Percentiles rank a stretch among this genome's conserved stretches.
phyloP scores from a whole-genome alignment of 805 yeast genomes.

The Candida silvatica region DNA sequence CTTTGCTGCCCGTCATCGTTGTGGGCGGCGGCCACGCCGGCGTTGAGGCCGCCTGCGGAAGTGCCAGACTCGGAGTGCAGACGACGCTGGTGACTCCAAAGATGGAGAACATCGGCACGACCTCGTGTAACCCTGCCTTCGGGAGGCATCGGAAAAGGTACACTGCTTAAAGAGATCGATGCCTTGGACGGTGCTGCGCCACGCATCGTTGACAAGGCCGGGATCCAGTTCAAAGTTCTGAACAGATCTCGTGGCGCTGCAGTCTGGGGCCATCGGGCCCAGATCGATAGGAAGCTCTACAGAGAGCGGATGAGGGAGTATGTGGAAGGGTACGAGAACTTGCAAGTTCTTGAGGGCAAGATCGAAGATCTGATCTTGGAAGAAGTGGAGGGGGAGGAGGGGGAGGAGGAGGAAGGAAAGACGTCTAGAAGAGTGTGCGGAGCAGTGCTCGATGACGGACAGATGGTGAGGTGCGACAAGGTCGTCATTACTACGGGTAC shows the following conservation, averaged over 20 bases:
- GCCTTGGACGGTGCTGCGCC: conserved; percentile 93
- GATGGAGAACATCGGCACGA: conserved; percentile 72
- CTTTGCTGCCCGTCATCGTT: conserved; percentile 61
- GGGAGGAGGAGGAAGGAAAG: conserved; percentile 26
- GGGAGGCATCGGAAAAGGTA: conserved; percentile 99
- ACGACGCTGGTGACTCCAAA: conserved; percentile 76
- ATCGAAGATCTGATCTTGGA: conserved; percentile 80
- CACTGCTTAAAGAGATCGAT: conserved; percentile 84
- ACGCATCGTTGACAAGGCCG: conserved; percentile 82
- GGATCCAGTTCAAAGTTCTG: conserved; percentile 81
- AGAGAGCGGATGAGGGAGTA: conserved; percentile 69
- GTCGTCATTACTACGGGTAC: conserved; percentile 96
- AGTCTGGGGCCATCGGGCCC: conserved; percentile 98
- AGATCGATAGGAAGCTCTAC: conserved; percentile 82
- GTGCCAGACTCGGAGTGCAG: conserved; percentile 73
- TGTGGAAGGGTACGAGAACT: conserved; percentile 45
- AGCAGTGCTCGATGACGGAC: conserved; percentile 63
- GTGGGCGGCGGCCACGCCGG: conserved; percentile 99
- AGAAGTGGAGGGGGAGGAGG: too few relatives aligned
- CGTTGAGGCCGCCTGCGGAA: conserved; percentile 91
- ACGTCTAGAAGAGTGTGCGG: conserved; percentile 44
- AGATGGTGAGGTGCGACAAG: conserved; percentile 45
- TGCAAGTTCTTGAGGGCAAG: conserved; percentile 58
- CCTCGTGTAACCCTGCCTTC: conserved; percentile 94
- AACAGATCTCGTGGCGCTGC: conserved; percentile 91